Evolutionary conservation across 805 yeast species (phyloP).

Genomic region (Yamadazyma sp.): DNA sequence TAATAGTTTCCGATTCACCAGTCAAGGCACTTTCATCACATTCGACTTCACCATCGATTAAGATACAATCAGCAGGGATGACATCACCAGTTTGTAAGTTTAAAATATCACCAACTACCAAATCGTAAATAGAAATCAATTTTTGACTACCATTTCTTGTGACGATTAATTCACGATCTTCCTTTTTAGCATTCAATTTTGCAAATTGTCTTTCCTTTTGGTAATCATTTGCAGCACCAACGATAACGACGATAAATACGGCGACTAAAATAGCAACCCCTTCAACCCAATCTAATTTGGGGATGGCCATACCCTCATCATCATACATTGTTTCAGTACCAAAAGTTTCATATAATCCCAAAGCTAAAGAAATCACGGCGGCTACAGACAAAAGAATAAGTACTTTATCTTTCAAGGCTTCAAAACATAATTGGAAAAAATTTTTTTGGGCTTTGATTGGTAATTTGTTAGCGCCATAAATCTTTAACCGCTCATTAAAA

Average conservation of each 20-base stretch:
- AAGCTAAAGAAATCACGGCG: slow-evolving; percentile 82
- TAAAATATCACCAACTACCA: slow-evolving; percentile 84
- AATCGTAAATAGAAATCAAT: slow-evolving; percentile 66
- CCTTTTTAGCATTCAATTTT: slow-evolving; percentile 82
- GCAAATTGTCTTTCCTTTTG: slow-evolving; percentile 95
- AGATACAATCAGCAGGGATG: slow-evolving; percentile 81
- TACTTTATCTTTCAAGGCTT: slow-evolving; percentile 89
- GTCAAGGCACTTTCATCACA: slow-evolving; percentile 92
- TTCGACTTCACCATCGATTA: slow-evolving; percentile 72
- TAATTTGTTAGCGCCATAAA: slow-evolving; percentile 66
- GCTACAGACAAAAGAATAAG: slow-evolving; percentile 79
- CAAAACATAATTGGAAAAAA: slow-evolving; percentile 65
- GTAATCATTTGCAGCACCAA: slow-evolving; percentile 94
- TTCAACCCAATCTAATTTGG: slow-evolving; percentile 96
- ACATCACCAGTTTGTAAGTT: slow-evolving; percentile 90
- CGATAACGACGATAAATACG: slow-evolving; percentile 82
- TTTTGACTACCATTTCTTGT: slow-evolving; percentile 67
- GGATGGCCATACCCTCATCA: slow-evolving; percentile 69
- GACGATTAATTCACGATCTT: slow-evolving; percentile 75
- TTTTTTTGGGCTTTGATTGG: slow-evolving; percentile 74
- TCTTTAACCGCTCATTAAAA: slow-evolving; percentile 32
- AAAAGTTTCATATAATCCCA: slow-evolving; percentile 90
- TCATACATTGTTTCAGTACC: slow-evolving; percentile 79
- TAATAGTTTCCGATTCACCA: slow-evolving; percentile 87
- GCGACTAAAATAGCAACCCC: slow-evolving; percentile 97